Base-by-base conservation (phyloP, 2,329 filamentous ascomycete species). In the Pseudogymnoascus sp. region DNA sequence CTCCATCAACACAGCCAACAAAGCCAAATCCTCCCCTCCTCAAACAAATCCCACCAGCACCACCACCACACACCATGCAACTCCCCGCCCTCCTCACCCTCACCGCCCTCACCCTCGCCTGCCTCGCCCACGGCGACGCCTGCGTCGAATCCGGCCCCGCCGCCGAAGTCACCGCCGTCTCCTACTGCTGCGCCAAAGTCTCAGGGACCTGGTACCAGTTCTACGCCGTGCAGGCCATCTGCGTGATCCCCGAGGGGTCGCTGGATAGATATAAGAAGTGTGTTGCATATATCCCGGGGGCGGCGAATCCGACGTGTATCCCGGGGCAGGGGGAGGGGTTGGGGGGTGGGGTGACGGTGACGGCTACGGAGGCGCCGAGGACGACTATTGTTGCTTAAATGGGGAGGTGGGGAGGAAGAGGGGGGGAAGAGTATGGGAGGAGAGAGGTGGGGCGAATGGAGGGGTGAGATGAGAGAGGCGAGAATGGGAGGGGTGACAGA, bases 131-230 rank as follows among this genome's bases (percentile, higher is more conserved):
- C 21, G 43, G 54, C n/a, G 61, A 64, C 39, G 67, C 67, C 6
- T 69, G 68, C 61, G 68, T 71, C 51, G 68, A 67, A 21, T 68
- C 68, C 28, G 67, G 68, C 8, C 68, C 68, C 14, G 45, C 69
- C 6, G 51, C 19, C 21, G 64, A 67, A 64, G 66, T 70, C 6
- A 64, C 68, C 6, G 48, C 62, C 14, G 69, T 65, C 19, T 67
- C 64, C 23, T 43, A 39, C 21, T 70, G 68, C 65, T 69, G 69
- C 61, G 60, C 61, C 31, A 64, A 61, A n/a, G 28, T 63, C n/a
- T 31, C 34, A 4, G 67, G 69, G 8, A 70, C 67, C 1, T 69
- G 68, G 68, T 70, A 69, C 36, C 67, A 70, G 60, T 69, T 67
- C 66, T 68, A 70, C 61, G 16, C 65, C 31, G 62, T 63, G 41